Base-by-base conservation (phyloP, 306 rosid genomes). In the Glycine latifolia region DNA sequence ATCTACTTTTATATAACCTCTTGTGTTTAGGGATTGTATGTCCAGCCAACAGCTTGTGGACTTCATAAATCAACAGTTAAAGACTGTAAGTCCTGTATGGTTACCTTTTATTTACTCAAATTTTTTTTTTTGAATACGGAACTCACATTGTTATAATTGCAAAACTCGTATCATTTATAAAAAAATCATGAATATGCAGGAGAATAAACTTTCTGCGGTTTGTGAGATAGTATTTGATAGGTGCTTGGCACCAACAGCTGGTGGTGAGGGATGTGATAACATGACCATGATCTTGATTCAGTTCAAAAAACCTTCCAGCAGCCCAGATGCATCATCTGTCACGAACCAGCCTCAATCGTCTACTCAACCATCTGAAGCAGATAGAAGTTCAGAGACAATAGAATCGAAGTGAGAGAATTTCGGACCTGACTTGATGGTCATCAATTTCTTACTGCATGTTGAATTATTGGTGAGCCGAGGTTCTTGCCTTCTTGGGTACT, bases 261-360 rank as follows among this genome's bases (percentile, higher is more conserved):
- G 96, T 37, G 92, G 98, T 11, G 92, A 91, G 89, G 99, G 99
- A 47, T 95, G 97, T 63, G 99, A 95, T 86, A 95, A 95, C 87
- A 95, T 91, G 99, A 95, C 97, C 76, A 93, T 95, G 99, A 91
- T 95, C 85, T 86, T 95, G 90, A 86, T 95, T 91, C 99, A 90
- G 90, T 91, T 95, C 75, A 90, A 91, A 85, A 85, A 79, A 58
- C 89, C 89, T 33, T 71, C 52, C 46, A 70, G 31, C 31, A 26
- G 39, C 77, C 66, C 83, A 35, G 54, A 44, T 75, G 77, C 88
- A 76, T 86, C 88, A 76, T 86, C 90, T 59, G 82, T 17, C 26
- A 77, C 15, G 54, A 84, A 79, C 82, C 86, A 75, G 85, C 87
- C 94, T 62, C 72, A 79, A 46, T 73, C 87, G 0, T 87, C 92